Evolutionary conservation across 2,329 filamentous ascomycete genomes (phyloP).

Genomic region (Leptographium radiaticola): DNA sequence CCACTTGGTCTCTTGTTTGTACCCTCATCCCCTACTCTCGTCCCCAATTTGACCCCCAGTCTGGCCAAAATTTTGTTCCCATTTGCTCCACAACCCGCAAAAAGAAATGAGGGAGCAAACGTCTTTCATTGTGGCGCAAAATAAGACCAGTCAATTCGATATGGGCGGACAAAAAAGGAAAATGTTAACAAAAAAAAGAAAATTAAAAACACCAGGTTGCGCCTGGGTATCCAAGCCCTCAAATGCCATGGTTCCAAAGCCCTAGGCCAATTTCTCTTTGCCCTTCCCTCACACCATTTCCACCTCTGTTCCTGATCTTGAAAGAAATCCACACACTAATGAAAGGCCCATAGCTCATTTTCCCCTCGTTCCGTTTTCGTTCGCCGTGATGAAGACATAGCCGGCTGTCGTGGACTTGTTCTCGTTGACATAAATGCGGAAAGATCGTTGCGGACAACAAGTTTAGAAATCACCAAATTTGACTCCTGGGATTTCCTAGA

Average conservation of each 20-base stretch:
- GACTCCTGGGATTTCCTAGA: not conserved
- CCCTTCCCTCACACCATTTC: not conserved
- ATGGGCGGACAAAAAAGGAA: constrained; percentile 11
- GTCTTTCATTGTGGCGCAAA: not conserved
- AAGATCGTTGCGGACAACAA: not conserved
- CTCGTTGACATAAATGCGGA: not conserved
- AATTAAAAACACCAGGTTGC: not conserved
- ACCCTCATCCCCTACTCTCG: no score
- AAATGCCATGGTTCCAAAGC: constrained; percentile 1
- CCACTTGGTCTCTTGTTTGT: no score
- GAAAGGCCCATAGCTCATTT: no score
- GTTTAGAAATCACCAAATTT: not conserved
- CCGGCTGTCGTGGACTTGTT: not conserved
- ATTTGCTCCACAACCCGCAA: no score
- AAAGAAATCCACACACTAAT: no score
- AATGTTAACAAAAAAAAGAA: constrained; percentile 9
- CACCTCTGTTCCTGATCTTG: not conserved
- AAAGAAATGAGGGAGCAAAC: no score
- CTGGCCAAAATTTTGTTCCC: no score
- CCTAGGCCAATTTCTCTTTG: not conserved
- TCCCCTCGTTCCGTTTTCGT: no score
- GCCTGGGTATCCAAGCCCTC: constrained; percentile 6
- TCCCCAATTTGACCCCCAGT: no score
- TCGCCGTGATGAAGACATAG: no score
- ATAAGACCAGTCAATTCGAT: constrained; percentile 4